phyloP scores from a whole-genome alignment of 306 rosid genomes.

The Cyamopsis tetragonoloba region DNA sequence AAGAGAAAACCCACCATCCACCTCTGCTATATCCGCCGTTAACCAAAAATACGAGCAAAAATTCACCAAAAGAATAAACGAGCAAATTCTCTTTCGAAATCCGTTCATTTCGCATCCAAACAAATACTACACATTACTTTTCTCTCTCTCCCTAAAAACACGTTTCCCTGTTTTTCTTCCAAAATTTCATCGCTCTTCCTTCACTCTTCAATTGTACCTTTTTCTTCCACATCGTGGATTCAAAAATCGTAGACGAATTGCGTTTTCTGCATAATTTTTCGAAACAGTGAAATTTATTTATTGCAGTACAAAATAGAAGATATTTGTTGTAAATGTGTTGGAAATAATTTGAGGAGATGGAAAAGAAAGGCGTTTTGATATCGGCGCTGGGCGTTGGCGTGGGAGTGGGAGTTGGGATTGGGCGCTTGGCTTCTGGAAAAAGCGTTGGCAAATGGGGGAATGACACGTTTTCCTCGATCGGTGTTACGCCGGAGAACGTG shows the following conservation, averaged over 20 bases:
- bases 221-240: neutral
- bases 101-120: slow-evolving; percentile 30
- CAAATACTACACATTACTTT: neutral
- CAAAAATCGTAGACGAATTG: neutral
- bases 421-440: slow-evolving; percentile 63
- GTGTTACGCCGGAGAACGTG: slow-evolving; percentile 45
- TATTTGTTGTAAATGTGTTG: neutral
- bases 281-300: neutral
- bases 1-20: neutral
- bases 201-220: neutral
- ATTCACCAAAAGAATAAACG: no score
- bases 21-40: neutral
- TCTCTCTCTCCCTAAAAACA: neutral
- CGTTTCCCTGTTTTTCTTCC: neutral
- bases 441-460: slow-evolving; percentile 40
- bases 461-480: slow-evolving; percentile 1
- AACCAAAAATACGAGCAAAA: neutral
- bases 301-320: no score
- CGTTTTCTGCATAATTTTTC: neutral
- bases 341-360: slow-evolving; percentile 37
- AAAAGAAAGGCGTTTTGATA: slow-evolving; percentile 49
- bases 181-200: neutral
- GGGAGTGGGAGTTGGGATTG: slow-evolving; percentile 86
- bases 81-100: slow-evolving; percentile 23
- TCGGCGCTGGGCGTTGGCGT: slow-evolving; percentile 74